Evolutionary conservation across 352 stramenopile species (phyloP).

Genomic region (Pythium aquatile): DNA sequence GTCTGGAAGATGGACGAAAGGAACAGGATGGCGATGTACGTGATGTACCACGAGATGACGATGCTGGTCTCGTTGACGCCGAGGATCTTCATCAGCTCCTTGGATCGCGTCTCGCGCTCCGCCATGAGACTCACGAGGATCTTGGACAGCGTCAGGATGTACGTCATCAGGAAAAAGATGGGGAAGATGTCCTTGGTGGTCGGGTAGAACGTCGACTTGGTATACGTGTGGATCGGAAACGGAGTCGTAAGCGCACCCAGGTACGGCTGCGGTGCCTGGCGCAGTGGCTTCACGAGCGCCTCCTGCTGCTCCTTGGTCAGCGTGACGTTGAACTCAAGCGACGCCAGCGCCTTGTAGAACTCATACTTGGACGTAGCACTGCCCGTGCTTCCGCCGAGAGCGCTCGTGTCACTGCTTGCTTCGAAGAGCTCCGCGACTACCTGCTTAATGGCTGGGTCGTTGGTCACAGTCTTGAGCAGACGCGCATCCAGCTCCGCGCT

Average conservation of each 20-base stretch:
- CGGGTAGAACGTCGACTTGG: conserved; percentile 39
- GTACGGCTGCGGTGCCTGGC: conserved; percentile 26
- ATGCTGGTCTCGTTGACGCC: conserved; percentile 81
- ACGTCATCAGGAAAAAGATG: conserved; percentile 80
- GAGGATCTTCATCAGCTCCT: conserved; percentile 84
- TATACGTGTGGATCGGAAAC: conserved; percentile 26
- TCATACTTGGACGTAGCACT: too few relatives aligned
- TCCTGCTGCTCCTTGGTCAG: conserved; percentile 11
- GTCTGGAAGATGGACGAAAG: conserved; percentile 57
- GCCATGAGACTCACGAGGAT: conserved; percentile 68
- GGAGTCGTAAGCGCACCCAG: conserved; percentile 12
- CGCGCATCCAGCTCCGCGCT: conserved; percentile 21
- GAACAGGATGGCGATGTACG: conserved; percentile 82
- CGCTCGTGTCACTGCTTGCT: not conserved
- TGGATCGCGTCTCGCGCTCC: conserved; percentile 76
- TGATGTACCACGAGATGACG: conserved; percentile 77
- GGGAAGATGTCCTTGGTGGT: conserved; percentile 38
- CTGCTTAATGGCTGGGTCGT: conserved; percentile 24
- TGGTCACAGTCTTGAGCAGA: conserved; percentile 21
- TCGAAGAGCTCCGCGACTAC: conserved; percentile 11
- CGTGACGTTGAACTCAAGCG: too few relatives aligned
- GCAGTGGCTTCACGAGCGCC: conserved; percentile 19
- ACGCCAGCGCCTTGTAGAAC: too few relatives aligned
- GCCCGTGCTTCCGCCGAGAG: not conserved
- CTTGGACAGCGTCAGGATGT: conserved; percentile 62